These are phyloP conservation scores for Exophiala sideris DNA, from an alignment of 2,329 filamentous ascomycete species.

Conservation along the genomic window DNA sequence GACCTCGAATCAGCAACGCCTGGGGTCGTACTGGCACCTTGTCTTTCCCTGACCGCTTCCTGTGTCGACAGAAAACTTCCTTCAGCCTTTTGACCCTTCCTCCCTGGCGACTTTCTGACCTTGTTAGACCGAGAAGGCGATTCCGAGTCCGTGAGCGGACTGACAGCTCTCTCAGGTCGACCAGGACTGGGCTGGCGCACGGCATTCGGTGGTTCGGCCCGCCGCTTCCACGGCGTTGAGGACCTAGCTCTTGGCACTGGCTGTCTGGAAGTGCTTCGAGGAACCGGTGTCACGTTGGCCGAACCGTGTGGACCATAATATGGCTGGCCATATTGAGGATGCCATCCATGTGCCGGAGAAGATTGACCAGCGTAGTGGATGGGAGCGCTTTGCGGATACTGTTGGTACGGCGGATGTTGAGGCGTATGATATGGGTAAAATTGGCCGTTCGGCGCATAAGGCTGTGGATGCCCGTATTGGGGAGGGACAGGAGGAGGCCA, in stretches of 20 bases:
- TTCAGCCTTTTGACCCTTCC: conserved; percentile 4
- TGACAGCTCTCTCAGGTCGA: conserved; percentile 27
- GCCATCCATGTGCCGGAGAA: conserved; percentile 20
- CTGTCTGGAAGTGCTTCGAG: conserved; percentile 15
- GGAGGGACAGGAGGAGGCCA: conserved; percentile 24
- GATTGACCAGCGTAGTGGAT: conserved; percentile 23
- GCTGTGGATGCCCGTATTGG: conserved; percentile 18
- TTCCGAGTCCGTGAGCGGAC: conserved; percentile 27
- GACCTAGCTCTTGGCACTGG: conserved; percentile 13
- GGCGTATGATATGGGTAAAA: conserved; percentile 26
- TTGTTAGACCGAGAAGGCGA: conserved; percentile 14
- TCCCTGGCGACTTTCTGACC: conserved; percentile 9
- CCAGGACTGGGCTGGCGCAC: conserved; percentile 20
- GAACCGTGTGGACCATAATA: conserved; percentile 22
- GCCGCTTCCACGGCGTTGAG: conserved; percentile 28
- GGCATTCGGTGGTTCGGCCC: conserved; percentile 4
- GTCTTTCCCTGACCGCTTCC: conserved; percentile 17
- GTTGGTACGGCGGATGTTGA: conserved; percentile 21
- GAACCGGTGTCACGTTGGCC: conserved; percentile 23
- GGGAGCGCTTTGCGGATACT: conserved; percentile 26
- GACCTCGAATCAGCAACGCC: conserved; percentile 23
- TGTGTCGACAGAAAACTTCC: conserved; percentile 4
- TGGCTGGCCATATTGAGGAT: conserved; percentile 16
- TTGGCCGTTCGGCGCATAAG: conserved; percentile 15
- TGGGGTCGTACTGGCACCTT: conserved; percentile 21